Evolutionary conservation across 1,139 yeast species (phyloP).

Genomic region (Yamadazyma kanchanaburiensis): DNA sequence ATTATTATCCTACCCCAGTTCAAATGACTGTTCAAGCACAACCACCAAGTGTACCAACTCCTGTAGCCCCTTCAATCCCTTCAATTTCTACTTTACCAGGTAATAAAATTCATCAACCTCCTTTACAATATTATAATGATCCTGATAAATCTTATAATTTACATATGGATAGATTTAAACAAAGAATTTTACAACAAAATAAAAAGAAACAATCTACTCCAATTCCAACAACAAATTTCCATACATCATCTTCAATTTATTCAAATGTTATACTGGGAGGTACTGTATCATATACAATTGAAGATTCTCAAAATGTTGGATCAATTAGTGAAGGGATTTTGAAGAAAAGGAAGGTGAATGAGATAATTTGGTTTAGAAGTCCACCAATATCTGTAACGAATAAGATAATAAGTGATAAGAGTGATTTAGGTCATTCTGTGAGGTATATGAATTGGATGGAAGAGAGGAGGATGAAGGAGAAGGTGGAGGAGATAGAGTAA

Average conservation of each 20-base stretch:
- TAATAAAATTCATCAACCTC: slow-evolving; percentile 6
- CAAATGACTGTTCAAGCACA: background rate
- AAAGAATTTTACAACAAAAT: slow-evolving; percentile 14
- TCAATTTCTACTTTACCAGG: background rate
- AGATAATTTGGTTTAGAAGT: slow-evolving; percentile 75
- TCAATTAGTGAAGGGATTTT: slow-evolving; percentile 18
- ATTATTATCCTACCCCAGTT: slow-evolving; percentile 3
- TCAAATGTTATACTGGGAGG: slow-evolving; percentile 41
- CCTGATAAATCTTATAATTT: slow-evolving; percentile 15
- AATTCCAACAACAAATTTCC: slow-evolving; percentile 20
- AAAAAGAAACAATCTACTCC: slow-evolving; percentile 19
- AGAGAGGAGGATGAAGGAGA: background rate
- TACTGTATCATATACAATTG: slow-evolving; percentile 34
- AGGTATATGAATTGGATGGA: slow-evolving; percentile 67
- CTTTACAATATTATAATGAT: slow-evolving; percentile 8
- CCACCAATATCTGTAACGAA: slow-evolving; percentile 65
- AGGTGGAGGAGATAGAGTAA: too few relatives aligned
- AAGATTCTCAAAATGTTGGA: slow-evolving; percentile 17
- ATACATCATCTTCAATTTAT: slow-evolving; percentile 32
- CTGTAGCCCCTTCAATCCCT: background rate
- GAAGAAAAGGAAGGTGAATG: slow-evolving; percentile 30
- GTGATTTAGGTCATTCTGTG: slow-evolving; percentile 62
- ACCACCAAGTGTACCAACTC: background rate
- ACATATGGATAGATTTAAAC: slow-evolving; percentile 17
- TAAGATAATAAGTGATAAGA: slow-evolving; percentile 35